Evolutionary conservation across 23 red algal genomes (phyloP), one percentile per base, ranked within the genome.

Genomic region (Gracilaria domingensis): DNA sequence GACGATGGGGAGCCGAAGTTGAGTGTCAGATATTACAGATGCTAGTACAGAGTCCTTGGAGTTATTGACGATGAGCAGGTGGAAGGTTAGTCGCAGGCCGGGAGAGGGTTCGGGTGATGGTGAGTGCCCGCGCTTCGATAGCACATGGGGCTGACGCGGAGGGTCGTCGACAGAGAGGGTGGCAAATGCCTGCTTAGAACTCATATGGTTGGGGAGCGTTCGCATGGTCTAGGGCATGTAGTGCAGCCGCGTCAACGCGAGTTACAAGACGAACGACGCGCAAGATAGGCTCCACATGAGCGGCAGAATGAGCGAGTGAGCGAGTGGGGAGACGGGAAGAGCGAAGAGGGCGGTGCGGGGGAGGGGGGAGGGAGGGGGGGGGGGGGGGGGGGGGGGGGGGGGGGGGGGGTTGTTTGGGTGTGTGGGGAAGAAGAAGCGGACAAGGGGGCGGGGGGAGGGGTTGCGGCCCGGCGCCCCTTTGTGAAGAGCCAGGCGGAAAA

Each of bases 1-100:
- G 2, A 75, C 69, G 23, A 40, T 18, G 12, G 69, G 69, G 35
- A 75, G 69, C 4, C 14, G 14, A n/a, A 75, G 69, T 47, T 75
- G 35, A 4, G 35, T 33, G 69, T 75, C 69, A 47, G 14, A 45
- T 8, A 26, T 45, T 2, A 47, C 39, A 47, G 14, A 24, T 18
- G 69, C 69, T 8, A 75, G 69, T 37, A 75, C 69, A 12, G 69
- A 40, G 36, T 44, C 36, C 36, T 44, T 45, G 14, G 69, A 40
- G 39, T 75, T 47, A 47, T 75, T 75, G 36, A 75, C 20, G 69
- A 75, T 45, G 69, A 75, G 36, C 28, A 75, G 17, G 69, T 75
- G 69, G 9, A 75, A 40, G 33, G 36, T 44, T 8, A 75, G 36
- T 45, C 1, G 35, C 17, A 18, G 69, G 36, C 1, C 37, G 35